phyloP scores from a whole-genome alignment of 495 filamentous ascomycete species.

The Penicillium tannophilum region DNA sequence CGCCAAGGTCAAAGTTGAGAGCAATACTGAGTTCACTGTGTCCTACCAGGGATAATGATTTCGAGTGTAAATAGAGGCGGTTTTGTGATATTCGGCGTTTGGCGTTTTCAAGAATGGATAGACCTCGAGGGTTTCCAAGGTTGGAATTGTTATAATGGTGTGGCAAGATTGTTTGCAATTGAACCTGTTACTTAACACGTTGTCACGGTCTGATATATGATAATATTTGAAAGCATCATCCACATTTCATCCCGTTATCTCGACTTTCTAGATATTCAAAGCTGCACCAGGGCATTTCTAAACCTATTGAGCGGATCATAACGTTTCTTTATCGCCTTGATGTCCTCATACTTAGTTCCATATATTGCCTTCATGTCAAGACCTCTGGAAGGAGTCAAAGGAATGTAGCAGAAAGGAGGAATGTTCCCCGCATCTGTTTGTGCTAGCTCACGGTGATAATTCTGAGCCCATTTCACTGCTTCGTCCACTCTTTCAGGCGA shows the following conservation, averaged over 20 bases:
- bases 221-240: background rate
- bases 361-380: constrained; percentile 11
- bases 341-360: constrained; percentile 11
- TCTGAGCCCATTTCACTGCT: constrained; percentile 11
- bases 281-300: constrained; percentile 12
- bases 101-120: background rate
- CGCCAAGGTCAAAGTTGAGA: constrained; percentile 45
- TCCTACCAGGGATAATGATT: constrained; percentile 23
- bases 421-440: constrained; percentile 16
- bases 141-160: background rate
- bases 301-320: constrained; percentile 20
- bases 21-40: constrained; percentile 40
- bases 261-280: background rate
- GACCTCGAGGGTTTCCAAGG: background rate
- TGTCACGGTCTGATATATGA: background rate
- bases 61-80: background rate
- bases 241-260: too few relatives aligned
- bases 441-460: constrained; percentile 13
- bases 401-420: constrained; percentile 10
- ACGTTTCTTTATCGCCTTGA: constrained; percentile 13
- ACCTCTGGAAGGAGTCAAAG: constrained; percentile 7
- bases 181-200: background rate
- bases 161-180: background rate
- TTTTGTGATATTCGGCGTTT: background rate
- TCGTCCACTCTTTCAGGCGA: constrained; percentile 5